A percentile compares a stretch with the other conserved stretches of the same genome.
phyloP scores from a whole-genome alignment of 1,139 yeast genomes.

The Scheffersomyces lignicola region DNA sequence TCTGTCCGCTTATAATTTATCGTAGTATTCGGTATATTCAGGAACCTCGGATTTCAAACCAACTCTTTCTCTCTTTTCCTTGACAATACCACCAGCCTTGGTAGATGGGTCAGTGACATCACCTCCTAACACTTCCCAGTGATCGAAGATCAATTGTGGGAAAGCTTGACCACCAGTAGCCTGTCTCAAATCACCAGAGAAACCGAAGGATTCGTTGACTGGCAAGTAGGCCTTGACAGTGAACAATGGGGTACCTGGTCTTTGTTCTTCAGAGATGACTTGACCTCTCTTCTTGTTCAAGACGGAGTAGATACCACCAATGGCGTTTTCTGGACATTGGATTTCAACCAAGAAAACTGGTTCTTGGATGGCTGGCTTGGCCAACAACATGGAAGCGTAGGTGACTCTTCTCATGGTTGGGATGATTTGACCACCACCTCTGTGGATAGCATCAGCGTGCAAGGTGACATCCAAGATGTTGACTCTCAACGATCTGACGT shows the following conservation, averaged over 20 bases:
- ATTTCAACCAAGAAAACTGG: conserved; percentile 99
- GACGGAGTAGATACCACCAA: conserved; percentile 99
- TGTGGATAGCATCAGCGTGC: conserved; percentile 99
- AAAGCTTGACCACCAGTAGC: conserved; percentile 99
- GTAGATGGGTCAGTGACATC: conserved; percentile 89
- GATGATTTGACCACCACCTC: conserved; percentile 99
- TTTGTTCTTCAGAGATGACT: conserved; percentile 97
- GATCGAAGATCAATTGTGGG: conserved; percentile 99
- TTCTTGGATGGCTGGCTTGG: conserved; percentile 99
- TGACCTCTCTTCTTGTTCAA: conserved; percentile 99
- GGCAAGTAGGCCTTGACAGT: conserved; percentile 99
- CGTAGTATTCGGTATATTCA: conserved; percentile 99
- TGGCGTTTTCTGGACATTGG: conserved; percentile 99
- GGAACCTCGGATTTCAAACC: conserved; percentile 98
- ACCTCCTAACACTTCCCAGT: conserved; percentile 90
- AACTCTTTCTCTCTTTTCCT: conserved; percentile 91
- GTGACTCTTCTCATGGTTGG: conserved; percentile 99
- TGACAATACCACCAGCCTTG: conserved; percentile 94
- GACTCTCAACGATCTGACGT: conserved; percentile 92
- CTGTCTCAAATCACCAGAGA: conserved; percentile 99
- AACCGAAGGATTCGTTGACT: conserved; percentile 99
- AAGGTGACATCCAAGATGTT: conserved; percentile 99
- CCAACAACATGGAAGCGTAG: conserved; percentile 96
- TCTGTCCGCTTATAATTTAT: conserved; percentile 84
- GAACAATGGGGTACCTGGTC: conserved; percentile 99